Conservation (phyloP, 768 basidiomycete genomes). For the Russula vinacea region DNA sequence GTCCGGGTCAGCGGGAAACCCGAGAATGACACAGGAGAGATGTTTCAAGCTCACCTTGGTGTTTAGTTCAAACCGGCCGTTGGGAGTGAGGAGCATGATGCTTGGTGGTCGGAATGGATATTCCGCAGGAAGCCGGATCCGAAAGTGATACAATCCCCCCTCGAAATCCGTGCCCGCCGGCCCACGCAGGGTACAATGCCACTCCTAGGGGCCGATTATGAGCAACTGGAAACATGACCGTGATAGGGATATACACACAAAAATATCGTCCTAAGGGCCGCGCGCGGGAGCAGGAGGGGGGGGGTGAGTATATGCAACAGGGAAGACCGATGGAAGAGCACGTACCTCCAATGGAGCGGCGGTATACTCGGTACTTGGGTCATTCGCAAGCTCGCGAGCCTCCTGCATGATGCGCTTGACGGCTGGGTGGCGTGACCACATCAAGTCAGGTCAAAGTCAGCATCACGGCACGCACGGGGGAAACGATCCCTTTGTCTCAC, state of each 20-base stretch:
- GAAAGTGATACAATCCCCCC: slow-evolving; percentile 94
- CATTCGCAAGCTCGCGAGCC: slow-evolving; percentile 81
- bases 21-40: not conserved
- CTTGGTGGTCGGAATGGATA: slow-evolving; percentile 97
- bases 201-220: slow-evolving; percentile 51
- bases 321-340: not conserved
- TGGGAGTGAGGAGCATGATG: slow-evolving; percentile 93
- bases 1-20: not conserved
- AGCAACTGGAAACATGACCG: slow-evolving; percentile 10
- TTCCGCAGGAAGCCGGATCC: slow-evolving; percentile 84
- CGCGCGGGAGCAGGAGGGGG: not conserved
- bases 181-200: slow-evolving; percentile 97
- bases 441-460: not conserved
- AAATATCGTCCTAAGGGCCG: slow-evolving; percentile 71
- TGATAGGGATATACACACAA: slow-evolving; percentile 50
- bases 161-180: slow-evolving; percentile 86
- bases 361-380: slow-evolving; percentile 81
- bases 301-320: slow-evolving; percentile 12
- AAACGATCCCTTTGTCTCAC: no score
- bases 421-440: slow-evolving; percentile 44
- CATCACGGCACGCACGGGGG: no score
- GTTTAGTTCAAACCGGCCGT: slow-evolving; percentile 94
- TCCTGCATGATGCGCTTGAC: slow-evolving; percentile 98
- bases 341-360: slow-evolving; percentile 77
- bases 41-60: slow-evolving; percentile 66